Evolutionary conservation across 2,329 filamentous ascomycete species (phyloP), one percentile per base, ranked within the genome.

Genomic region (Aspergillus proliferans): DNA sequence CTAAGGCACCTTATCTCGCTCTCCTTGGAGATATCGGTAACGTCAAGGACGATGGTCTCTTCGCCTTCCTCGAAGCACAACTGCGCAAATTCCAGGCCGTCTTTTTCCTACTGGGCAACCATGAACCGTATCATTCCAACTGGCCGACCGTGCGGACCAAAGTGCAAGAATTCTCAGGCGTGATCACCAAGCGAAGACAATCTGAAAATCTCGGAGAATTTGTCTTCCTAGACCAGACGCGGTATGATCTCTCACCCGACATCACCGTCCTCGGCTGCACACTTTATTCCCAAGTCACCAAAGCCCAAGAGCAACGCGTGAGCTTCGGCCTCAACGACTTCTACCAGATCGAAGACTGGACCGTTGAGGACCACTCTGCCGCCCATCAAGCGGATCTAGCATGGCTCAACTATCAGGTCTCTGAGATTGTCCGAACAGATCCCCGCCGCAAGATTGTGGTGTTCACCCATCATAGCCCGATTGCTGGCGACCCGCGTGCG

Each of bases 11-110:
- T 0, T 72, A 76, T 49, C 69, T 84, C 2, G 79, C 77, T 0
- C 69, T 84, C 0, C 69, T 83, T 0, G 80, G 81, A 19, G 79
- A 83, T 53, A 77, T 83, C 45, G 80, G 79, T 42, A 71, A 73
- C 48, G 52, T 65, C 7, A 68, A 75, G 50, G 68, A 75, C 39
- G 57, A 69, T 12, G 70, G 73, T 1, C 73, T 73, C 53, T 65
- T 75, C 30, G 47, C 30, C 1, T 83, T 83, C 54, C 60, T 83
- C 8, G 66, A 59, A 10, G 56, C 53, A 2, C 79, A 82, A 54
- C 71, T 83, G 2, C 28, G 36, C 1, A 63, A 72, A 6, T 83
- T 82, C 54, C 59, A 65, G 4, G 59, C 67, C 2, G 75, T 83
- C 1, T 71, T 83, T 38, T 69, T 81, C 26, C 67, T 83, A 0